phyloP scores from a whole-genome alignment of 2,329 filamentous ascomycete species.

The Beauveria asiatica region DNA sequence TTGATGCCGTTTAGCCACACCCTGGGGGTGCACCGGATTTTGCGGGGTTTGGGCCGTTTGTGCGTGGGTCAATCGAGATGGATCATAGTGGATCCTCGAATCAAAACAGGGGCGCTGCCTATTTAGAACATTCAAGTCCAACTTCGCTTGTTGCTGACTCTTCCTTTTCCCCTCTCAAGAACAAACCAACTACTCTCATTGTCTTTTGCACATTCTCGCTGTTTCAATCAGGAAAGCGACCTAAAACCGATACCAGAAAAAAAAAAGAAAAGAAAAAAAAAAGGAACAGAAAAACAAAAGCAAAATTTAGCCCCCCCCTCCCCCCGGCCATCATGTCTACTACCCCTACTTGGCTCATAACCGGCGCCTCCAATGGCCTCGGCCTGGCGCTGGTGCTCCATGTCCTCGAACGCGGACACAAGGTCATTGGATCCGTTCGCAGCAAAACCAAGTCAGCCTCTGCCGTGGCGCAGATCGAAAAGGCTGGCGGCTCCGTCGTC shows the following conservation, averaged over 20 bases:
- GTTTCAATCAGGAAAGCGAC: neutral
- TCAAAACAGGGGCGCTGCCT: neutral
- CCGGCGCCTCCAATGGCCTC: constrained; percentile 38
- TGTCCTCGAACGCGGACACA: constrained; percentile 34
- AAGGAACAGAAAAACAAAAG: too few species aligned
- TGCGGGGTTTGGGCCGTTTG: neutral
- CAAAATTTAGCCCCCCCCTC: neutral
- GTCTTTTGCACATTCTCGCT: neutral
- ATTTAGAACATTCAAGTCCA: neutral
- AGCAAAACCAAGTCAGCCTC: constrained; percentile 17
- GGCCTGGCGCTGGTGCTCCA: constrained; percentile 35
- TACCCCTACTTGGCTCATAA: constrained; percentile 35
- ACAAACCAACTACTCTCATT: neutral
- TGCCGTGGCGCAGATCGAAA: constrained; percentile 12
- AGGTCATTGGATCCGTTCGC: constrained; percentile 40
- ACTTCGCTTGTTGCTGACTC: neutral
- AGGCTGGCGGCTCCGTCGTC: constrained; percentile 20
- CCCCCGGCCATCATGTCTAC: neutral
- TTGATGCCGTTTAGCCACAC: neutral
- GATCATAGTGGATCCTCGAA: neutral
- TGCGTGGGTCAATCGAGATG: too few species aligned
- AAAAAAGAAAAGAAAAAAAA: neutral
- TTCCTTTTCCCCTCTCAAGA: neutral
- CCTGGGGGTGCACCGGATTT: neutral
- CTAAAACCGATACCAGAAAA: neutral